These are phyloP conservation scores for Scheffersomyces illinoinensis DNA, from an alignment of 1,139 yeast species.

Conservation along the genomic window DNA sequence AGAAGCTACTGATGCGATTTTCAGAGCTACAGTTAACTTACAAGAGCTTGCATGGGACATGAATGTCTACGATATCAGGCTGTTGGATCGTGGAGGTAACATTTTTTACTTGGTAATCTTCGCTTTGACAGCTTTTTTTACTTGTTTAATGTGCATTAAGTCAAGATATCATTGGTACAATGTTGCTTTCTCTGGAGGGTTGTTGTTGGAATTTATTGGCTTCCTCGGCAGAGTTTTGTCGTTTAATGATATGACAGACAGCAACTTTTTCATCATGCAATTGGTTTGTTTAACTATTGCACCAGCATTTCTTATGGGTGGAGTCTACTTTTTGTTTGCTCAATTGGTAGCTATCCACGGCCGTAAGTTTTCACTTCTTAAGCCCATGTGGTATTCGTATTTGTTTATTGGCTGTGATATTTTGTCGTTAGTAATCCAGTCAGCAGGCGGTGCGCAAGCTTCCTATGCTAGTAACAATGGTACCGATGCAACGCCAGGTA, in stretches of 20 bases:
- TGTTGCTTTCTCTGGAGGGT: slow-evolving; percentile 59
- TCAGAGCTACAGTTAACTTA: slow-evolving; percentile 32
- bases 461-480: slow-evolving; percentile 50
- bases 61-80: slow-evolving; percentile 35
- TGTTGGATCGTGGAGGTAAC: slow-evolving; percentile 30
- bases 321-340: slow-evolving; percentile 75
- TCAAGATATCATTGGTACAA: slow-evolving; percentile 78
- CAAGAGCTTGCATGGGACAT: slow-evolving; percentile 20
- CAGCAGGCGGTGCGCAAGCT: slow-evolving; percentile 80
- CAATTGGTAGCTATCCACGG: slow-evolving; percentile 75
- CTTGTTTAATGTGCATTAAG: slow-evolving; percentile 22
- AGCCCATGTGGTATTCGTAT: slow-evolving; percentile 76
- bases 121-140: slow-evolving; percentile 24
- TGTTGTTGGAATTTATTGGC: slow-evolving; percentile 67
- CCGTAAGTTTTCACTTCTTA: slow-evolving; percentile 55
- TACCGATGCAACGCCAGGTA: slow-evolving; percentile 51
- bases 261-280: slow-evolving; percentile 59
- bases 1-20: slow-evolving; percentile 32
- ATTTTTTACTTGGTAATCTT: slow-evolving; percentile 31
- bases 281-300: slow-evolving; percentile 72
- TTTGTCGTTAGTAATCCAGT: slow-evolving; percentile 72
- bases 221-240: slow-evolving; percentile 60
- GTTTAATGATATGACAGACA: slow-evolving; percentile 39
- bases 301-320: slow-evolving; percentile 90
- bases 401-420: slow-evolving; percentile 69